Evolutionary conservation across 2,329 filamentous ascomycete genomes (phyloP).

Genomic region (Periconia sp.): DNA sequence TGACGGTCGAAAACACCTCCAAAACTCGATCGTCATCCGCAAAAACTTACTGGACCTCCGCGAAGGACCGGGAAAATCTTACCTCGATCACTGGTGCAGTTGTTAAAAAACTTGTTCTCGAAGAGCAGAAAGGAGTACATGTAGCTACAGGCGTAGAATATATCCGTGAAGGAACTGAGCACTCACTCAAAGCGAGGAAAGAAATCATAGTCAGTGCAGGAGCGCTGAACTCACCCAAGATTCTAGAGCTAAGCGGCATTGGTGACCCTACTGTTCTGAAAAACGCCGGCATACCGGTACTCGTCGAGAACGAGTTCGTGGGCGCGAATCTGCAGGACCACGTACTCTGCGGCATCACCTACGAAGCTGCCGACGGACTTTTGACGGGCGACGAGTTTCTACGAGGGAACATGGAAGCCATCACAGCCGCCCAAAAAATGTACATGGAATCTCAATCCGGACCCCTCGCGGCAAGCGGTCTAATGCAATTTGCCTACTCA

Average conservation of each 20-base stretch:
- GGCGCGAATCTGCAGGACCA: slow-evolving; percentile 22
- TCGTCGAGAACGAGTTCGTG: slow-evolving; percentile 13
- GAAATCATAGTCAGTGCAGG: slow-evolving; percentile 37
- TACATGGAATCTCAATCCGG: slow-evolving; percentile 8
- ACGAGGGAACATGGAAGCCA: slow-evolving; percentile 4
- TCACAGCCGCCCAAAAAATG: slow-evolving; percentile 7
- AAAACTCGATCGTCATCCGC: no score
- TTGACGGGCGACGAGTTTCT: slow-evolving; percentile 9
- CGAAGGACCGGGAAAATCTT: no score
- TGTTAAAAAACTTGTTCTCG: background rate
- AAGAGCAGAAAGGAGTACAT: background rate
- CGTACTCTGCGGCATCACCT: slow-evolving; percentile 9
- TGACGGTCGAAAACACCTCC: no score
- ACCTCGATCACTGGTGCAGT: no score
- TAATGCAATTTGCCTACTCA: slow-evolving; percentile 9
- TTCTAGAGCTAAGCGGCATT: slow-evolving; percentile 43
- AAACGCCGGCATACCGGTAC: slow-evolving; percentile 7
- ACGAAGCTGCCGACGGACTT: slow-evolving; percentile 12
- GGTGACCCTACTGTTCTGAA: slow-evolving; percentile 9
- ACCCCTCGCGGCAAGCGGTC: slow-evolving; percentile 2
- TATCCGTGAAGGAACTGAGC: background rate
- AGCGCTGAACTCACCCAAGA: slow-evolving; percentile 37
- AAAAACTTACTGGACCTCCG: no score
- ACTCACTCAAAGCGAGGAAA: slow-evolving; percentile 2
- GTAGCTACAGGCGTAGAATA: background rate